These are phyloP conservation scores for Inga laurina DNA, from an alignment of 306 rosid species.

Conservation along the genomic window DNA sequence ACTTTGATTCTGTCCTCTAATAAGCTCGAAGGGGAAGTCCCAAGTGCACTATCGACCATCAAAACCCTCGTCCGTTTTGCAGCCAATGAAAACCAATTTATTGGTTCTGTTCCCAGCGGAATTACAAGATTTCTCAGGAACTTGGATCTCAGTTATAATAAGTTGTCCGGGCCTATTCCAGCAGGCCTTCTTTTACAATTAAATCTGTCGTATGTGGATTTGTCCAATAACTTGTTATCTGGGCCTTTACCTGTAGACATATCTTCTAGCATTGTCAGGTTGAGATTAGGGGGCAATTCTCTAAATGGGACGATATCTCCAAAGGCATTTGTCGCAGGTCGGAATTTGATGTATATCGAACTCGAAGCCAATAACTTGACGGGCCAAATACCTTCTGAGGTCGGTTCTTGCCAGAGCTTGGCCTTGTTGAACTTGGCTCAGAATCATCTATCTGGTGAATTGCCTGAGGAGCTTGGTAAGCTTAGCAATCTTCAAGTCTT, in stretches of 20 bases:
- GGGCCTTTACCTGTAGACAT: slow-evolving; percentile 54
- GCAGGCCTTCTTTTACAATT: slow-evolving; percentile 46
- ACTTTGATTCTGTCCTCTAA: slow-evolving; percentile 66
- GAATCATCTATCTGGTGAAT: slow-evolving; percentile 47
- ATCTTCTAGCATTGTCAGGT: slow-evolving; percentile 52
- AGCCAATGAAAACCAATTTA: slow-evolving; percentile 54
- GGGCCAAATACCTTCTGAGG: slow-evolving; percentile 50
- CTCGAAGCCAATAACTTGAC: slow-evolving; percentile 52
- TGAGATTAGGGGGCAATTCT: slow-evolving; percentile 67
- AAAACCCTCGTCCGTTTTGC: slow-evolving; percentile 61
- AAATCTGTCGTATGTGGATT: slow-evolving; percentile 53
- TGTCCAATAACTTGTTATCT: slow-evolving; percentile 46
- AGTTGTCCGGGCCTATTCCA: slow-evolving; percentile 50
- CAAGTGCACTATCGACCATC: slow-evolving; percentile 42
- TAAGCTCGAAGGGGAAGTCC: slow-evolving; percentile 47
- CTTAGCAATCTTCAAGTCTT: slow-evolving; percentile 63
- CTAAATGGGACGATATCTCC: slow-evolving; percentile 52
- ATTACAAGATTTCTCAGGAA: slow-evolving; percentile 45
- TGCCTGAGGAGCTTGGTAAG: slow-evolving; percentile 55
- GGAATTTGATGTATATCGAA: slow-evolving; percentile 59
- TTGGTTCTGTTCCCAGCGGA: slow-evolving; percentile 50
- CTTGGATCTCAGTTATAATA: slow-evolving; percentile 74
- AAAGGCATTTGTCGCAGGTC: background rate
- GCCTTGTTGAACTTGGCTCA: slow-evolving; percentile 70
- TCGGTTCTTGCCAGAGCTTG: slow-evolving; percentile 46